Conservation (phyloP, 108 stramenopile genomes). For the Nannochloropsis granulata region DNA sequence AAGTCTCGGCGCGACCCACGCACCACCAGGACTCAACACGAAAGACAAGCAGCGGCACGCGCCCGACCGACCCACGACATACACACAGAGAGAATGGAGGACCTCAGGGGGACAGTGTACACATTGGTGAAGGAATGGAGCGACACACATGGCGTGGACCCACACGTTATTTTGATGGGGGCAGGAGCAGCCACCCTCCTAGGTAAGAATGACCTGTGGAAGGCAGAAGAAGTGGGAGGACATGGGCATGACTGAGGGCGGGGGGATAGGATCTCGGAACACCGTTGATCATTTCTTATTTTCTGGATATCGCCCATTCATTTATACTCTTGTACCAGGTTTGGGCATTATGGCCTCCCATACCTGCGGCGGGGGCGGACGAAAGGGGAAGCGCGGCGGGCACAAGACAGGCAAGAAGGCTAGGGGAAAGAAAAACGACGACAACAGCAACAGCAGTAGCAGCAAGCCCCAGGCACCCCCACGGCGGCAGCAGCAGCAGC, state of each 20-base stretch:
- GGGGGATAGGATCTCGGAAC: neutral
- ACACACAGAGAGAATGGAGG: neutral
- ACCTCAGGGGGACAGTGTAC: neutral
- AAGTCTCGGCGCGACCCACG: too few species aligned
- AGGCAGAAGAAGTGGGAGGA: neutral
- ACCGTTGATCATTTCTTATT: neutral
- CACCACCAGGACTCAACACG: too few species aligned
- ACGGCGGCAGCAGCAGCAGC: neutral
- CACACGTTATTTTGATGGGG: neutral
- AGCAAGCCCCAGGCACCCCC: neutral
- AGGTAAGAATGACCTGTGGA: neutral
- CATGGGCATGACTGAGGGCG: neutral
- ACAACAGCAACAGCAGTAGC: neutral
- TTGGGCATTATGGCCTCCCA: neutral
- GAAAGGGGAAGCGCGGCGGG: neutral
- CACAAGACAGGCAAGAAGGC: neutral
- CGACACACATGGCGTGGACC: neutral
- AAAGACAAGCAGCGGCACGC: too few species aligned
- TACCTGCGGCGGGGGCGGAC: neutral
- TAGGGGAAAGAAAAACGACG: neutral
- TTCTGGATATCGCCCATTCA: neutral
- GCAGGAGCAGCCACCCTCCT: neutral
- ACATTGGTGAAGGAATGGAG: neutral
- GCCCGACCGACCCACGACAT: too few species aligned
- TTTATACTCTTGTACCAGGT: neutral